These are phyloP conservation scores for Myrmaecium sp. DNA, from an alignment of 2,329 filamentous ascomycete genomes.

Conservation along the genomic window DNA sequence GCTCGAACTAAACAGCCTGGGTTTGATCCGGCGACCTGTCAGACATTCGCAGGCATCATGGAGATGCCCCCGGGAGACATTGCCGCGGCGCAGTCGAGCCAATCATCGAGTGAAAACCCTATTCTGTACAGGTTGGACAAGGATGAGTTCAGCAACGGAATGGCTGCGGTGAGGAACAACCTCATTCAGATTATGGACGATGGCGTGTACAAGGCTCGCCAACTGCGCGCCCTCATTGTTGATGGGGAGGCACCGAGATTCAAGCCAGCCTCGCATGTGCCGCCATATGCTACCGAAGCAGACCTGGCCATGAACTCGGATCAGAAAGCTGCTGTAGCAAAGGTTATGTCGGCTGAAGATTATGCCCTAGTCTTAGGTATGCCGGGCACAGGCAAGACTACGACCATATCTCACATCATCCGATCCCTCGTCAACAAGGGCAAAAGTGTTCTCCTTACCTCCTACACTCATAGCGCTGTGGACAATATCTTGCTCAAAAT, in stretches of 20 bases:
- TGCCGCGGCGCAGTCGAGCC: too few relatives aligned
- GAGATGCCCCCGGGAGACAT: constrained; percentile 45
- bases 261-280: constrained; percentile 37
- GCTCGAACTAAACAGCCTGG: constrained; percentile 56
- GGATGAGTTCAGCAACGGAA: constrained; percentile 95
- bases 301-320: constrained; percentile 66
- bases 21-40: constrained; percentile 63
- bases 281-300: too few relatives aligned
- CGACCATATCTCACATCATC: constrained; percentile 95
- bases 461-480: constrained; percentile 92
- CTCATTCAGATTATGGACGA: constrained; percentile 83
- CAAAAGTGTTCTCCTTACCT: constrained; percentile 84
- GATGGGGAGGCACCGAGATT: constrained; percentile 61
- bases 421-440: constrained; percentile 72
- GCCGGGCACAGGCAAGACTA: constrained; percentile 97
- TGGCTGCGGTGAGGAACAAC: constrained; percentile 90
- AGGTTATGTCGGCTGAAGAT: constrained; percentile 89
- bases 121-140: constrained; percentile 79
- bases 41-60: constrained; percentile 85
- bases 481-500: constrained; percentile 97
- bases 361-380: constrained; percentile 96
- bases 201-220: constrained; percentile 48
- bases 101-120: constrained; percentile 29
- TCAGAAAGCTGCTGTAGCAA: constrained; percentile 71
- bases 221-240: constrained; percentile 66